Evolutionary conservation across 2,329 filamentous ascomycete species (phyloP), one percentile per base, ranked within the genome.

Genomic region (Fusarium devonianum): DNA sequence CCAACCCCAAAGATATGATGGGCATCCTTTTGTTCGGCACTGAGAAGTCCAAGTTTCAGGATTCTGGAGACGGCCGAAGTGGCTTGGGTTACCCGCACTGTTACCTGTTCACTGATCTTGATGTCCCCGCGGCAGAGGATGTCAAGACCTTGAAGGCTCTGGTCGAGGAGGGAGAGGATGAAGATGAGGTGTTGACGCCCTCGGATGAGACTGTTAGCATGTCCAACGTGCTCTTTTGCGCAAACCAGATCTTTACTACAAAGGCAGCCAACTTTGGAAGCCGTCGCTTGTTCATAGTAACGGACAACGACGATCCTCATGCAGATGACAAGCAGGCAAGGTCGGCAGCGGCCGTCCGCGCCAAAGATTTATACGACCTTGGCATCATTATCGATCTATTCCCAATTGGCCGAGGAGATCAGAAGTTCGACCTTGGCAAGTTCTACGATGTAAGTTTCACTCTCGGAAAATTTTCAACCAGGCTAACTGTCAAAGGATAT

Each of bases 1-100:
- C 93, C 4, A 93, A 92, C 54, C 94, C 94, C 2, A 92, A 88
- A 67, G 94, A 99, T 55, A 95, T 97, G 90, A 97, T 99, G 83
- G 92, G 93, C 2, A 88, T 99, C 18, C 71, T 99, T 26, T 78
- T 99, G 1, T 99, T 95, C 68, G 92, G 92, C 7, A 99, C 94
- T 0, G 80, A 95, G 66, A 83, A 90, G 72, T 90, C 91, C 28
- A 92, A 87, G 63, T 92, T 92, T 57, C 84, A 87, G 34, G 84
- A 86, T 12, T 85, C 87, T 33, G 81, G 84, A 49, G 83, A 80
- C 35, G 84, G 80, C 21, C 77, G 79, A 7, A 78, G 77, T 45
- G 81, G 80, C 10, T 72, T 87, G 7, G 83, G 83, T 16, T 97
- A 96, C 65, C 91, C 92, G 2, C 88, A 97, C 69, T 97, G 93